These are phyloP conservation scores for Mortierella claussenii DNA, from an alignment of 192 early-diverging fungal genomes.

Conservation along the genomic window DNA sequence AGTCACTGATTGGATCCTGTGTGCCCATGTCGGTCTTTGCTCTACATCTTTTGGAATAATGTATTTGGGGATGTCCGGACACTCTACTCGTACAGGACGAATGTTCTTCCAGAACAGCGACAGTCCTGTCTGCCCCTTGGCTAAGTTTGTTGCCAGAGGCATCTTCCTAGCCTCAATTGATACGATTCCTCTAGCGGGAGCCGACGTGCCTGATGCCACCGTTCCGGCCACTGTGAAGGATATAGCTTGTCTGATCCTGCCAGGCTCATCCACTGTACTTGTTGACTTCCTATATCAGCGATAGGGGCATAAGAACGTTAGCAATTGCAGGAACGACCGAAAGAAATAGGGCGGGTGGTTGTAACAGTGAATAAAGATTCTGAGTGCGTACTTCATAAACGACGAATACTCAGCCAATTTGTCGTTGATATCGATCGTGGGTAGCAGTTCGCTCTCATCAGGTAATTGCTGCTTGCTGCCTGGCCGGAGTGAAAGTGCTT, in stretches of 20 bases:
- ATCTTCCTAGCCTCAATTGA: slow-evolving; percentile 47
- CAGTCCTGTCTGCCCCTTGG: slow-evolving; percentile 41
- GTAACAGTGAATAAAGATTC: too few species aligned
- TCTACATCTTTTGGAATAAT: slow-evolving; percentile 52
- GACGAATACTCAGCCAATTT: slow-evolving; percentile 49
- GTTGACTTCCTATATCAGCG: slow-evolving; percentile 29
- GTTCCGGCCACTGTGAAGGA: slow-evolving; percentile 43
- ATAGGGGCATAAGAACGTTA: not conserved
- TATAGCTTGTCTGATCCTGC: slow-evolving; percentile 25
- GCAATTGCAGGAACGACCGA: not conserved
- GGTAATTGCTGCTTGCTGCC: slow-evolving; percentile 21
- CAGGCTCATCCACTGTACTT: slow-evolving; percentile 1
- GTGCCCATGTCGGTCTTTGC: slow-evolving; percentile 44
- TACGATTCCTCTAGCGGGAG: slow-evolving; percentile 22
- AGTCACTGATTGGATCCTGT: slow-evolving; percentile 27
- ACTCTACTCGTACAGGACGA: slow-evolving; percentile 40
- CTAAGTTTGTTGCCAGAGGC: slow-evolving; percentile 6
- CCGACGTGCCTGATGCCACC: not conserved
- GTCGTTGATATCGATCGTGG: slow-evolving; percentile 46
- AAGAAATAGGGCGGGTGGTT: not conserved
- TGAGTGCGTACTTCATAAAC: slow-evolving; percentile 37
- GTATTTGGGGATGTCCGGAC: slow-evolving; percentile 25
- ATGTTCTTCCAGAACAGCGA: slow-evolving; percentile 53
- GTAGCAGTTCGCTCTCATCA: slow-evolving; percentile 40
- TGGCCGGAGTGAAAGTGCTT: slow-evolving; percentile 25